These are phyloP conservation scores for Nigrospora oryzae DNA, from an alignment of 2,329 filamentous ascomycete genomes.

Conservation along the genomic window DNA sequence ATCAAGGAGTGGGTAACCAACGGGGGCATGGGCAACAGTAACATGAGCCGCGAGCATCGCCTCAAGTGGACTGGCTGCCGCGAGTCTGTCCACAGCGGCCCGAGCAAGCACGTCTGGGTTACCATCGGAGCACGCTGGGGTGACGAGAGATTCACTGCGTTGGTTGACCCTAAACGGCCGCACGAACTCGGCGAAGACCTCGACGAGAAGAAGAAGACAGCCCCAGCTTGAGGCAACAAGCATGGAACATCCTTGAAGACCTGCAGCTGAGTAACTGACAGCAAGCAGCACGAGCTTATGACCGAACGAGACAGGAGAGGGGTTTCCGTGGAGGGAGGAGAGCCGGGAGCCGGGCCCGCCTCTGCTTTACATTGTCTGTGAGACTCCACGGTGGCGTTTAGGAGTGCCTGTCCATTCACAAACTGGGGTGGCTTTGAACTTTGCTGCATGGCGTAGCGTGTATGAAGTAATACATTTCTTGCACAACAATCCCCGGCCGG, in stretches of 20 bases:
- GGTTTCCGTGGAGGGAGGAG: too few species aligned
- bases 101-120: conserved; percentile 60
- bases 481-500: background rate
- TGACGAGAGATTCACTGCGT: conserved; percentile 45
- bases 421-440: background rate
- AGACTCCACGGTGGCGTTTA: conserved; percentile 12
- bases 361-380: conserved; percentile 4
- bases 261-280: too few species aligned
- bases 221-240: conserved; percentile 2
- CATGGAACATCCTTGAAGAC: too few species aligned
- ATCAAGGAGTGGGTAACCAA: conserved; percentile 64
- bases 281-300: too few species aligned
- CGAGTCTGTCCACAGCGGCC: conserved; percentile 43
- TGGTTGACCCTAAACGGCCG: conserved; percentile 46
- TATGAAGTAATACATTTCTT: conserved; percentile 8
- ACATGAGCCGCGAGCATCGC: conserved; percentile 45
- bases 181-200: conserved; percentile 46
- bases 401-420: conserved; percentile 6
- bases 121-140: conserved; percentile 57
- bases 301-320: too few species aligned
- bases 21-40: conserved; percentile 60
- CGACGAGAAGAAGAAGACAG: conserved; percentile 24
- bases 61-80: conserved; percentile 51
- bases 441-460: conserved; percentile 12
- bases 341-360: too few species aligned